Conservation (phyloP, 2,329 filamentous ascomycete species). For the Fusarium caatingaense region DNA sequence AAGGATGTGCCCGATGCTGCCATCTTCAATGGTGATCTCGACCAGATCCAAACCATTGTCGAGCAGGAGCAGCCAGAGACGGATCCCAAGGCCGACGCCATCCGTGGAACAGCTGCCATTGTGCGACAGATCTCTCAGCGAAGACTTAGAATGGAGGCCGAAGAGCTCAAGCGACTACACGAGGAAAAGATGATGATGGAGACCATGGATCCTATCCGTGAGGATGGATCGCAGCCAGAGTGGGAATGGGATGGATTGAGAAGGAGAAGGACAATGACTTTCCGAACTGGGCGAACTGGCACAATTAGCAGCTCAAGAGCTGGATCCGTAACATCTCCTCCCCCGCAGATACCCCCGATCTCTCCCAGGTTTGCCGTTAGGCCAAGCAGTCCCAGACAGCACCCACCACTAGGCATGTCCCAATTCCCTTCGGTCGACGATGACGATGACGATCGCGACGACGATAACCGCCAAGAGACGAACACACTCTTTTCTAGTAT, state of each 20-base stretch:
- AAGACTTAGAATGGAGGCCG: slow-evolving; percentile 80
- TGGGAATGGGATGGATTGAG: slow-evolving; percentile 94
- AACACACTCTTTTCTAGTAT: slow-evolving; percentile 66
- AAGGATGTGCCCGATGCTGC: slow-evolving; percentile 96
- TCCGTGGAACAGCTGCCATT: slow-evolving; percentile 89
- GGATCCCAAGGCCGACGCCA: slow-evolving; percentile 95
- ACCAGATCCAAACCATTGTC: slow-evolving; percentile 94
- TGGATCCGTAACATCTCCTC: slow-evolving; percentile 46
- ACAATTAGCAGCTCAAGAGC: slow-evolving; percentile 48
- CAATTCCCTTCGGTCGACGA: slow-evolving; percentile 73
- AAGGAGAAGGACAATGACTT: slow-evolving; percentile 70
- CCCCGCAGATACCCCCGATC: slow-evolving; percentile 43
- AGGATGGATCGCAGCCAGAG: slow-evolving; percentile 71
- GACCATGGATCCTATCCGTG: slow-evolving; percentile 77
- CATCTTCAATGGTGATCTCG: slow-evolving; percentile 90
- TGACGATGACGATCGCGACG: slow-evolving; percentile 66
- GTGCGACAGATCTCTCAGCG: slow-evolving; percentile 82
- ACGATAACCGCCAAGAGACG: slow-evolving; percentile 57
- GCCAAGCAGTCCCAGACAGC: slow-evolving; percentile 45
- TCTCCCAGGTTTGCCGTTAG: slow-evolving; percentile 40
- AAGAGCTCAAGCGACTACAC: slow-evolving; percentile 81
- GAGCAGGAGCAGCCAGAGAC: slow-evolving; percentile 96
- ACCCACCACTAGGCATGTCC: slow-evolving; percentile 79
- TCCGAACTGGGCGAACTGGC: slow-evolving; percentile 38
- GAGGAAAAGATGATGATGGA: slow-evolving; percentile 80